Evolutionary conservation across 129 eudicot species (phyloP), one percentile per base, ranked within the genome.

Genomic region (Solidago caesia): DNA sequence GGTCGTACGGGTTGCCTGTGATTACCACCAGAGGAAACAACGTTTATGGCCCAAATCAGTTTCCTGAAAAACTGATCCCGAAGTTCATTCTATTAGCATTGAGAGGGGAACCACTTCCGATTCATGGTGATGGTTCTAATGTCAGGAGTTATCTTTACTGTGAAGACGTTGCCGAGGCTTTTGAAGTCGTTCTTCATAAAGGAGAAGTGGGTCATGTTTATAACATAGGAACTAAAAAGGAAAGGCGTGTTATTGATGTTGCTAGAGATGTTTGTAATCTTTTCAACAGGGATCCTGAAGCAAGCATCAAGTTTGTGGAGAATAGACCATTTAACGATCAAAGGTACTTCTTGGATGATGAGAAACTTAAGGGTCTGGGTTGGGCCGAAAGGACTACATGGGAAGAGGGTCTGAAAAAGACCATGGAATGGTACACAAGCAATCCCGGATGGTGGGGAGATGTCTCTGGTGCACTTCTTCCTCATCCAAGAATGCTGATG

Each of bases 161-260:
- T 62, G 98, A 94, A 88, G 98, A 94, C 45, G 98, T 94, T 73
- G 98, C 98, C 1, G 98, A 94, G 86, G 98, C 98, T 64, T 94
- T 94, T 81, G 98, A 94, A 79, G 89, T 85, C 66, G 67, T 94
- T 85, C 97, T 94, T 62, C 98, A 94, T 77, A 88, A 77, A 78
- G 98, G 98, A 56, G 98, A 94, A 82, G 91, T 94, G 48, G 98
- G 98, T 42, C 98, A 94, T 82, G 91, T 94, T 70, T 94, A 94
- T 78, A 94, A 94, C 87, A 88, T 94, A 10, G 99, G 99, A 51
- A 95, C 99, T 14, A 89, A 85, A 76, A 95, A 77, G 82, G 99
- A 95, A 81, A 88, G 97, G 82, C 78, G 97, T 71, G 98, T 94
- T 64, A 85, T 88, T 67, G 98, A 94, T 85, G 98, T 94, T 63